Percentiles rank a stretch among this genome's conserved stretches.
Evolutionary conservation across 495 filamentous ascomycete species (phyloP).

Genomic region (Penicillium chermesinum): DNA sequence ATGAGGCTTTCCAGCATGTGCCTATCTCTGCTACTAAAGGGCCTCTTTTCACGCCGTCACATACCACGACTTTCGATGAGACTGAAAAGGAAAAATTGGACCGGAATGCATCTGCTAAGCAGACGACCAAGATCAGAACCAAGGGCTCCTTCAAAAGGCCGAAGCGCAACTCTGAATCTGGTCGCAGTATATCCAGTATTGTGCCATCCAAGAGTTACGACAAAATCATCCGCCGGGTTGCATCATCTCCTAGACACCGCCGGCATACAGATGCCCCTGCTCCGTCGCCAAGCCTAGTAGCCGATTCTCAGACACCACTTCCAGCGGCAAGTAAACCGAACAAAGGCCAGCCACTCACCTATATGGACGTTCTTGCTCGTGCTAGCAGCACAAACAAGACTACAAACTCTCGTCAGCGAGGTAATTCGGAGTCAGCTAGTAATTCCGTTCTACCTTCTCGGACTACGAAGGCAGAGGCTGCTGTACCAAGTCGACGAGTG

Average conservation of each 20-base stretch:
- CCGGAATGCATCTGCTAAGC: slow-evolving; percentile 23
- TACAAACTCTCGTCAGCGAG: slow-evolving; percentile 5
- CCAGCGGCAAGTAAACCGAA: background rate
- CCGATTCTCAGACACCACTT: slow-evolving; percentile 15
- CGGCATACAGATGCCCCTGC: slow-evolving; percentile 40
- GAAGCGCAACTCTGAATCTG: slow-evolving; percentile 25
- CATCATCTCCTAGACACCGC: slow-evolving; percentile 22
- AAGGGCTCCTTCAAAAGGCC: slow-evolving; percentile 34
- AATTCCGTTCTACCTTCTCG: slow-evolving; percentile 8
- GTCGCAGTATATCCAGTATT: slow-evolving; percentile 33
- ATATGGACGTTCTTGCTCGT: slow-evolving; percentile 30
- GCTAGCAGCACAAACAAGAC: slow-evolving; percentile 11
- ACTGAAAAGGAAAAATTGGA: slow-evolving; percentile 10
- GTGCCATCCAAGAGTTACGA: slow-evolving; percentile 23
- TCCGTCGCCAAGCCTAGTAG: slow-evolving; percentile 31
- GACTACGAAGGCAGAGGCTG: background rate
- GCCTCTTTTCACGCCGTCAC: slow-evolving; percentile 34
- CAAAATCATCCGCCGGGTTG: slow-evolving; percentile 16
- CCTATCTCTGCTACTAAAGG: slow-evolving; percentile 29
- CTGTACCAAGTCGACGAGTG: background rate
- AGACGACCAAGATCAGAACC: slow-evolving; percentile 29
- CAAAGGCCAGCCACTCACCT: slow-evolving; percentile 24
- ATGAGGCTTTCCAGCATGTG: slow-evolving; percentile 41
- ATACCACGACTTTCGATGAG: slow-evolving; percentile 23
- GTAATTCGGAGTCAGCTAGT: slow-evolving; percentile 15